phyloP scores from a whole-genome alignment of 1,284 basidiomycete species.

The Cystobasidium slooffiae region DNA sequence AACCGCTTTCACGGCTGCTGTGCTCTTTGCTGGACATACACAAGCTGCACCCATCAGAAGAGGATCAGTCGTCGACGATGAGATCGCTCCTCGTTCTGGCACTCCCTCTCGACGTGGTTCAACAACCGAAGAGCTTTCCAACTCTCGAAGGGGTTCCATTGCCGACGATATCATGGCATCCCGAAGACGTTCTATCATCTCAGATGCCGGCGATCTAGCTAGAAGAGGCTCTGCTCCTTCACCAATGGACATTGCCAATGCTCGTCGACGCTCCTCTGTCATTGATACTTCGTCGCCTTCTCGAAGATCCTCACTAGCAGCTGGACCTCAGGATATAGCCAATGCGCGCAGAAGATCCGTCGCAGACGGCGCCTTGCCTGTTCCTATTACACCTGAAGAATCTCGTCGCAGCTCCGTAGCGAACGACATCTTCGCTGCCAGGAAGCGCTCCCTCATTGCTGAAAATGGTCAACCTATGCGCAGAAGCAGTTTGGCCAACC shows the following conservation, averaged over 20 bases:
- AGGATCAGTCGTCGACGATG: conserved; percentile 39
- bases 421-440: conserved; percentile 31
- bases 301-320: conserved; percentile 11
- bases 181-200: conserved; percentile 31
- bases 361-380: conserved; percentile 20
- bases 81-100: conserved; percentile 20
- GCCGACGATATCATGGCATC: conserved; percentile 38
- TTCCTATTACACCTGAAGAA: conserved; percentile 6
- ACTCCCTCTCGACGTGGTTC: conserved; percentile 40
- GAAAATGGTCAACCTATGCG: conserved; percentile 6
- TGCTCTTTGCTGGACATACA: conserved; percentile 30
- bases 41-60: conserved; percentile 32
- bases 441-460: conserved; percentile 28
- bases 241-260: conserved; percentile 22
- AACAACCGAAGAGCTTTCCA: conserved; percentile 29
- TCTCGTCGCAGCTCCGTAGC: conserved; percentile 23
- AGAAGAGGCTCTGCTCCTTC: conserved; percentile 24
- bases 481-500: conserved; percentile 33
- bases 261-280: conserved; percentile 30
- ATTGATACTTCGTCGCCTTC: conserved; percentile 6
- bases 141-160: conserved; percentile 27
- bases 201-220: conserved; percentile 9
- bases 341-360: conserved; percentile 21
- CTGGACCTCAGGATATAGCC: conserved; percentile 21
- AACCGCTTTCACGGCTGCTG: conserved; percentile 41